phyloP scores from a whole-genome alignment of 1,284 basidiomycete genomes.

The Cerioporus squamosus region DNA sequence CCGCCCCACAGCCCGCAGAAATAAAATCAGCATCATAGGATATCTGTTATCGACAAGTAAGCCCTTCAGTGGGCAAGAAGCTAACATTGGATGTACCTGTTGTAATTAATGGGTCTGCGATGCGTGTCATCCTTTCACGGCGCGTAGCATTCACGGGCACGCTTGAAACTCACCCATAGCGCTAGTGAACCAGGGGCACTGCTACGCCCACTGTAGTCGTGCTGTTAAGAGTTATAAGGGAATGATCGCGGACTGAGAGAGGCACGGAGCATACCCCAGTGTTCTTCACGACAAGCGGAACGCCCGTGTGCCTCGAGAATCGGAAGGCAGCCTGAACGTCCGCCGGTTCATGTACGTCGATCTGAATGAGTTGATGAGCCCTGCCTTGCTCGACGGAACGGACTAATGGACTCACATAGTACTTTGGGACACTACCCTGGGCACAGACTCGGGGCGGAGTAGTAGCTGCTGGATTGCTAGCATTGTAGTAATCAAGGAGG shows the following conservation, averaged over 20 bases:
- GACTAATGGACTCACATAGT: constrained; percentile 2
- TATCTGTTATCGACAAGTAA: constrained; percentile 8
- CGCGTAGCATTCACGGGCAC: too few relatives aligned
- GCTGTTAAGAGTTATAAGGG: constrained; percentile 11
- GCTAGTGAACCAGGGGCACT: constrained; percentile 30
- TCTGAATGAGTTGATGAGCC: constrained; percentile 9
- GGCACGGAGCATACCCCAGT: not conserved
- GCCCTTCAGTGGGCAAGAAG: too few relatives aligned
- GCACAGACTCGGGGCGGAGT: not conserved
- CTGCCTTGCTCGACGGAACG: too few relatives aligned
- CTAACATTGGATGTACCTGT: too few relatives aligned
- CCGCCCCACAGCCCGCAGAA: constrained; percentile 21
- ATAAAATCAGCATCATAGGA: constrained; percentile 19
- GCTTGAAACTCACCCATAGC: constrained; percentile 33
- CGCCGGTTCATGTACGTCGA: constrained; percentile 19
- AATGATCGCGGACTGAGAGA: not conserved
- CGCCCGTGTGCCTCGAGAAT: constrained; percentile 10
- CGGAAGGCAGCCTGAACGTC: constrained; percentile 25
- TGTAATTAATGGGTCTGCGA: too few relatives aligned
- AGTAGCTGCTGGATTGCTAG: constrained; percentile 4
- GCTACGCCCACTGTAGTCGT: constrained; percentile 42
- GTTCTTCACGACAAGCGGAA: not conserved
- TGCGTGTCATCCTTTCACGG: too few relatives aligned
- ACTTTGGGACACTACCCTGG: constrained; percentile 7
- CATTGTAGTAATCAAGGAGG: not conserved